Percentiles rank a stretch among this genome's conserved stretches.
These are phyloP conservation scores for Suhomyces yuchorum DNA, from an alignment of 1,139 yeast species.

Conservation along the genomic window DNA sequence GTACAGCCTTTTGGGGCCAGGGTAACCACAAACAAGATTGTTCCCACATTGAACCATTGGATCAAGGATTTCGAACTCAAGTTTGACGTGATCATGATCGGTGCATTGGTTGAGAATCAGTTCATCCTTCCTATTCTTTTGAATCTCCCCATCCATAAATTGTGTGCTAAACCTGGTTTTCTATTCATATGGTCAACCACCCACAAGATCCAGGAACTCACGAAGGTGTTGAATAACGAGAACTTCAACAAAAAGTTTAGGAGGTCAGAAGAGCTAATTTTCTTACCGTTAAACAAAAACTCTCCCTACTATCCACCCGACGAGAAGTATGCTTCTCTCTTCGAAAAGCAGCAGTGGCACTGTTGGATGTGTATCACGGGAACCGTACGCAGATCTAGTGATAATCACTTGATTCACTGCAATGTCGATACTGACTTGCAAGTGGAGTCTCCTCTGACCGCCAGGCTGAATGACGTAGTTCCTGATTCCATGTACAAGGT, in stretches of 20 bases:
- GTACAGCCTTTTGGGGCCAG: conserved; percentile 68
- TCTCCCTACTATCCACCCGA: conserved; percentile 61
- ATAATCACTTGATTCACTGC: conserved; percentile 84
- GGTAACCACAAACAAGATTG: conserved; percentile 53
- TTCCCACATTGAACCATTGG: conserved; percentile 63
- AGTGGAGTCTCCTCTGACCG: conserved; percentile 41
- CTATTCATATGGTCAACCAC: conserved; percentile 86
- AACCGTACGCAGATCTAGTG: conserved; percentile 83
- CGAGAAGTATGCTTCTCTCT: conserved; percentile 28
- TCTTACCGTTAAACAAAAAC: conserved; percentile 58
- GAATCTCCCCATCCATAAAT: conserved; percentile 66
- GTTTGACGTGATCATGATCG: conserved; percentile 91
- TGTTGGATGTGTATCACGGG: conserved; percentile 98
- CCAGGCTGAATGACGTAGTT: conserved; percentile 40
- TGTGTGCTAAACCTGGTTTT: conserved; percentile 85
- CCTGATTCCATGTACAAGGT: conserved; percentile 79
- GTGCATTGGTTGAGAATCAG: conserved; percentile 77
- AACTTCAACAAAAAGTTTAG: conserved; percentile 68
- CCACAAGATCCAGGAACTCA: conserved; percentile 64
- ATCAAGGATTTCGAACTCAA: conserved; percentile 53
- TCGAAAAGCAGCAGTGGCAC: conserved; percentile 74
- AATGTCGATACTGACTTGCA: conserved; percentile 88
- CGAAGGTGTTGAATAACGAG: conserved; percentile 56
- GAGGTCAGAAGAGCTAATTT: conserved; percentile 83
- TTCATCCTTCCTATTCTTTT: conserved; percentile 60